Evolutionary conservation across 1,139 yeast genomes (phyloP), one percentile per base, ranked within the genome.

Genomic region (Taphrina confusa): DNA sequence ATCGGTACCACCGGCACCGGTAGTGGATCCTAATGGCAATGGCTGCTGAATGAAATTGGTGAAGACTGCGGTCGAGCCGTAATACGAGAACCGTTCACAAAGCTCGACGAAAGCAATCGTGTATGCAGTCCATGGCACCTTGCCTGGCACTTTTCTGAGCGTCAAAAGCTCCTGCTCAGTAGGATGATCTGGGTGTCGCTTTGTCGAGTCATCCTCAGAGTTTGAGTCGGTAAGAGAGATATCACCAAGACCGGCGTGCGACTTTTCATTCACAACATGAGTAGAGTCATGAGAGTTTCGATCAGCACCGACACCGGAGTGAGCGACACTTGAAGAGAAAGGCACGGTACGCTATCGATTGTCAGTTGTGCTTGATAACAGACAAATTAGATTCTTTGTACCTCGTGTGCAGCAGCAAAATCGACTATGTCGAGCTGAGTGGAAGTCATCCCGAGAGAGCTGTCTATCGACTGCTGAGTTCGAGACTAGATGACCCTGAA

Each of bases 81-180:
- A 87, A 76, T 83, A 87, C 14, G 92, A 79, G 71, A 87, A 87
- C 68, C 95, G 80, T 73, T 87, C 95, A 45, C 91, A 82, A 66
- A 87, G 80, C 72, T 87, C 95, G 44, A 87, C 87, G 54, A 86
- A 66, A 36, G 92, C 90, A 58, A 87, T 86, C 62, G 85, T 77
- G 83, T 87, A 87, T 66, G 87, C 83, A 11, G 77, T 70, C 46
- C 70, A 64, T 3, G 84, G 84, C 2, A 76, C 69, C 6, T 62
- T 64, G 74, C 77, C 71, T 62, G 74, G 22, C 70, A 81, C 70
- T 59, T 70, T 70, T 64, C 83, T 77, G 61, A 81, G 78, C 5
- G 79, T 74, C 3, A 63, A 62, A 31, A 74, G 67, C 68, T 83
- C 87, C 58, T 74, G 76, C 16, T 68, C 75, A 14, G 77, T 75